Base-by-base conservation (phyloP, 768 basidiomycete species). In the Antrodiella citrinella region DNA sequence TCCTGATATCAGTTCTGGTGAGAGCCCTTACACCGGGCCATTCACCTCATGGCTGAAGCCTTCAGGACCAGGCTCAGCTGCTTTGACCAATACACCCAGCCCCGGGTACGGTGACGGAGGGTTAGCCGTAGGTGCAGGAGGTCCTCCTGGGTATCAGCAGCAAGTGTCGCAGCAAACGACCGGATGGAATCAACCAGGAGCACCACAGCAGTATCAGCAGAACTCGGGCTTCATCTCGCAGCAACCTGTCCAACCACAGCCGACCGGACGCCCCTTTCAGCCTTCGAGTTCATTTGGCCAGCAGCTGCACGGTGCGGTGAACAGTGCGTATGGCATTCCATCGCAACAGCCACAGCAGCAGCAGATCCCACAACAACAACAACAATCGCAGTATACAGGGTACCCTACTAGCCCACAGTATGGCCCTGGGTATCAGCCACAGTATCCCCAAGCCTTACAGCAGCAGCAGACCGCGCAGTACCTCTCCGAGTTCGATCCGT, bases 261-360 rank as follows among this genome's bases (percentile, higher is more conserved):
- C 61, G 26, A 66, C 69, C 0, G 51, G 66, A 3, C 52, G 60
- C 11, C 56, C 53, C 1, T 75, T 74, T 65, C 82, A 81, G 55
- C 77, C 77, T 0, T 65, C 76, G 4, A 75, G 73, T 58, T 64
- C 74, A 4, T 84, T 81, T 56, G 75, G 80, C 9, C 82, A 81
- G 54, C 80, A 80, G 60, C 67, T 77, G 4, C 64, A 70, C 55
- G 47, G 60, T 45, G 57, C 67, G 51, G 46, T 62, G 25, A 59
- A 50, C 46, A 52, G 54, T 10, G 57, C 48, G 25, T 59, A 61
- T 44, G 51, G 52, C 26, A 44, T 42, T 12, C 19, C 50, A 10
- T 47, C 44, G 13, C 59, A 59, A 46, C 55, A 58, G 11, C 60
- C 61, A 45, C 56, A 50, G 4, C 61, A 57, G 48, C 45, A 26